Conservation (phyloP, 139 green algal genomes). For the Zygnema circumcarinatum region DNA sequence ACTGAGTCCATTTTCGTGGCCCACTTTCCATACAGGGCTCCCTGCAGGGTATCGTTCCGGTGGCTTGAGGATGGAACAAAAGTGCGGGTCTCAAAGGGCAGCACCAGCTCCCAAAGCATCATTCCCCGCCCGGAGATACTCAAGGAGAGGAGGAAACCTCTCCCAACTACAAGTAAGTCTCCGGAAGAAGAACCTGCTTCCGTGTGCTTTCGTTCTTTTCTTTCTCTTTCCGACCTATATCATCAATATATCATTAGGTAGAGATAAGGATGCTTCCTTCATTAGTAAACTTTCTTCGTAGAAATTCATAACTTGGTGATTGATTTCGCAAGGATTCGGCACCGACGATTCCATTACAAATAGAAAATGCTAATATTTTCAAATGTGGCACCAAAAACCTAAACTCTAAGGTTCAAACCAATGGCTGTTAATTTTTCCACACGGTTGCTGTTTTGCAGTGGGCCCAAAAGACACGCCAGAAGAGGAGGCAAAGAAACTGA, state of each 20-base stretch:
- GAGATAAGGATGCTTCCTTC: too few relatives aligned
- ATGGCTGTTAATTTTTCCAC: background rate
- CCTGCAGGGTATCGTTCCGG: constrained; percentile 67
- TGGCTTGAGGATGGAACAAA: constrained; percentile 79
- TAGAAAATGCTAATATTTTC: background rate
- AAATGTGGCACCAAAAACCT: constrained; percentile 8
- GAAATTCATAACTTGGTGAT: too few relatives aligned
- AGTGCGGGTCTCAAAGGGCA: constrained; percentile 72
- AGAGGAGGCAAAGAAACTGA: constrained; percentile 12
- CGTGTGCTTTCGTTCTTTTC: background rate
- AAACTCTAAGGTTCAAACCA: background rate
- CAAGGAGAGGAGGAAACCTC: constrained; percentile 49
- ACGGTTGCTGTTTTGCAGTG: background rate
- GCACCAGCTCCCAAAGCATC: constrained; percentile 64
- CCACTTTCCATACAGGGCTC: constrained; percentile 42
- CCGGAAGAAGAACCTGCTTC: background rate
- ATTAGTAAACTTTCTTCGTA: too few relatives aligned
- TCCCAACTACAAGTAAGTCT: constrained; percentile 9
- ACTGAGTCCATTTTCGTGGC: too few relatives aligned
- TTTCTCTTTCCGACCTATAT: background rate
- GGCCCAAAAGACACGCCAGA: constrained; percentile 18
- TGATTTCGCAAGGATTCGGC: too few relatives aligned
- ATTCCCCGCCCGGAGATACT: constrained; percentile 71
- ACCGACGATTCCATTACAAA: background rate
- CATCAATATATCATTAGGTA: constrained; percentile 1